These are phyloP conservation scores for Fusarium pilosicola DNA, from an alignment of 2,329 filamentous ascomycete genomes.

Conservation along the genomic window DNA sequence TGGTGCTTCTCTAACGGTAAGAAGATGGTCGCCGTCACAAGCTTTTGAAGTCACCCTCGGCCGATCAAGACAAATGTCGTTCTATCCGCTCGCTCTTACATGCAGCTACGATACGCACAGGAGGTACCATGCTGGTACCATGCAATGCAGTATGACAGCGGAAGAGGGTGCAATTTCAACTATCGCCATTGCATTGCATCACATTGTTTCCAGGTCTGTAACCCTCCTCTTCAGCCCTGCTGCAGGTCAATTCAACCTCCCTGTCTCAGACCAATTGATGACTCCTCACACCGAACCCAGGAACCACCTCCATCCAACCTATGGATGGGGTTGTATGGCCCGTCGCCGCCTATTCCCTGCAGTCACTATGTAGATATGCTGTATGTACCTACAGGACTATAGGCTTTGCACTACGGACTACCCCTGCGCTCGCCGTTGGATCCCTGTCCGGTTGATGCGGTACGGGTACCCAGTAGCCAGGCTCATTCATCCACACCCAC, in stretches of 20 bases:
- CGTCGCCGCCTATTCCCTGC: constrained; percentile 15
- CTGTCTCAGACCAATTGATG: constrained; percentile 40
- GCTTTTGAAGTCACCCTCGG: constrained; percentile 21
- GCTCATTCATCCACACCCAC: constrained; percentile 35
- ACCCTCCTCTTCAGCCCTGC: constrained; percentile 43
- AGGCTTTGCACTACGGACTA: neutral
- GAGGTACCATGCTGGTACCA: neutral
- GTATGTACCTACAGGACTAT: constrained; percentile 2
- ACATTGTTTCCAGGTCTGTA: constrained; percentile 20
- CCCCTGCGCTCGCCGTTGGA: constrained; percentile 5
- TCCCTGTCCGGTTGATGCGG: constrained; percentile 25
- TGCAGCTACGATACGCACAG: constrained; percentile 4
- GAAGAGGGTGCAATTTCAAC: constrained; percentile 15
- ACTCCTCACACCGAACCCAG: constrained; percentile 43
- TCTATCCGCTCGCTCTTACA: constrained; percentile 5
- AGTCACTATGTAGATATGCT: neutral
- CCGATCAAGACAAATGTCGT: neutral
- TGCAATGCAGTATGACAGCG: constrained; percentile 1
- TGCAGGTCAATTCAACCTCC: constrained; percentile 41
- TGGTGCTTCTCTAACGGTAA: constrained; percentile 2
- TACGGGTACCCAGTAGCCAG: constrained; percentile 32
- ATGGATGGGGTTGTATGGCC: constrained; percentile 5
- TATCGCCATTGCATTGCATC: constrained; percentile 24
- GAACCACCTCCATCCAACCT: constrained; percentile 30
- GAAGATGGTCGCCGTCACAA: constrained; percentile 16